These are phyloP conservation scores for Apophysomyces ossiformis DNA, from an alignment of 371 early-diverging fungal genomes.

Conservation along the genomic window DNA sequence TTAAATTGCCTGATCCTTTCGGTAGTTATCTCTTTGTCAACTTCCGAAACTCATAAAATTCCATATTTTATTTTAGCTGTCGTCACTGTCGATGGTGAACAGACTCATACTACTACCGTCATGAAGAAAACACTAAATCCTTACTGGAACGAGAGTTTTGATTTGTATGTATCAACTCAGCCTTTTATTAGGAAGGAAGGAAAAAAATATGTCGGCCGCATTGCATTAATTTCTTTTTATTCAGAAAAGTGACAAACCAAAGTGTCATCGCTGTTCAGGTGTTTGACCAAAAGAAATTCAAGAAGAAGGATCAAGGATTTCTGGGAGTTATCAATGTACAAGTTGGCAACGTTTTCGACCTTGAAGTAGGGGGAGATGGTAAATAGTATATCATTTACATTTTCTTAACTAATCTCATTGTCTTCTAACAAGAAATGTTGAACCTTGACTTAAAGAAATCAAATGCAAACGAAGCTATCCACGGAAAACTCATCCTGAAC, in stretches of 20 bases:
- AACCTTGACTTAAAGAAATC: constrained; percentile 86
- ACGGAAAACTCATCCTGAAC: constrained; percentile 82
- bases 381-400: constrained; percentile 15
- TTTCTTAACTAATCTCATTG: not conserved
- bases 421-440: constrained; percentile 72
- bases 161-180: constrained; percentile 51
- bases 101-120: constrained; percentile 80
- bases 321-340: constrained; percentile 91
- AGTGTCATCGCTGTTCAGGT: constrained; percentile 92
- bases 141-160: constrained; percentile 82
- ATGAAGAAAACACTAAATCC: constrained; percentile 81
- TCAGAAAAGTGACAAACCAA: constrained; percentile 70
- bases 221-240: not conserved
- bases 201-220: not conserved
- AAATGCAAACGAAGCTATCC: constrained; percentile 79
- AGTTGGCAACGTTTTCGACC: constrained; percentile 80
- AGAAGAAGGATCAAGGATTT: constrained; percentile 94
- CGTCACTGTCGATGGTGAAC: constrained; percentile 88
- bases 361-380: constrained; percentile 75
- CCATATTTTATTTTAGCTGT: constrained; percentile 58
- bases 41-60: constrained; percentile 1
- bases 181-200: not conserved
- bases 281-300: constrained; percentile 96
- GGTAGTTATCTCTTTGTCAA: constrained; percentile 58
- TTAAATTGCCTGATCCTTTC: constrained; percentile 55